phyloP scores from a whole-genome alignment of 345 rosid species.

The Viola odorata region DNA sequence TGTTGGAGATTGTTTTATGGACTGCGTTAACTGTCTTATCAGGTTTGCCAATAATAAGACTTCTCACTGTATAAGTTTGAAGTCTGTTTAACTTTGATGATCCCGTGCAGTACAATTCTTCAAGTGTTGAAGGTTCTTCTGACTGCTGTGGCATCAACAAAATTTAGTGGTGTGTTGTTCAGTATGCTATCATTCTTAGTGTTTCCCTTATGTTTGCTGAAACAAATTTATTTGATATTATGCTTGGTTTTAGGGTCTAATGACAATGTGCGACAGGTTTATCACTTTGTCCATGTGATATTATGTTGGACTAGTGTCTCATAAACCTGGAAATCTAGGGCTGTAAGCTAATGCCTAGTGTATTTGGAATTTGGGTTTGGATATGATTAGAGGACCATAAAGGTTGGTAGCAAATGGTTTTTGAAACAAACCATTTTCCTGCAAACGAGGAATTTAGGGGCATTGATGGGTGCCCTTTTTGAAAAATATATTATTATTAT shows the following conservation, averaged over 20 bases:
- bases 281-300: background rate
- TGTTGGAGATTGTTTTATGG: conserved; percentile 98
- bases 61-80: conserved; percentile 83
- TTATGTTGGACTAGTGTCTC: background rate
- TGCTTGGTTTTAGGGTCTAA: background rate
- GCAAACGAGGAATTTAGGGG: too few relatives aligned
- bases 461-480: too few relatives aligned
- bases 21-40: conserved; percentile 95
- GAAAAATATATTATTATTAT: conserved; percentile 5
- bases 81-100: conserved; percentile 23
- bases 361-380: background rate
- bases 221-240: background rate
- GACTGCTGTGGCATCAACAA: conserved; percentile 89
- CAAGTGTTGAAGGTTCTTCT: conserved; percentile 96
- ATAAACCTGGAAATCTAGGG: background rate
- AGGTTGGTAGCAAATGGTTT: background rate
- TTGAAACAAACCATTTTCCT: too few relatives aligned
- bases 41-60: conserved; percentile 90
- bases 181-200: conserved; percentile 16
- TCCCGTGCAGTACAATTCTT: conserved; percentile 70
- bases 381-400: background rate
- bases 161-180: conserved; percentile 69
- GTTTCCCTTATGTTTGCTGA: conserved; percentile 5
- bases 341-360: background rate
- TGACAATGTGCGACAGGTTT: too few relatives aligned